A percentile compares a stretch with the other conserved stretches of the same genome.
Conservation (phyloP, 1,284 basidiomycete species). For the Exobasidium cylindrosporum region DNA sequence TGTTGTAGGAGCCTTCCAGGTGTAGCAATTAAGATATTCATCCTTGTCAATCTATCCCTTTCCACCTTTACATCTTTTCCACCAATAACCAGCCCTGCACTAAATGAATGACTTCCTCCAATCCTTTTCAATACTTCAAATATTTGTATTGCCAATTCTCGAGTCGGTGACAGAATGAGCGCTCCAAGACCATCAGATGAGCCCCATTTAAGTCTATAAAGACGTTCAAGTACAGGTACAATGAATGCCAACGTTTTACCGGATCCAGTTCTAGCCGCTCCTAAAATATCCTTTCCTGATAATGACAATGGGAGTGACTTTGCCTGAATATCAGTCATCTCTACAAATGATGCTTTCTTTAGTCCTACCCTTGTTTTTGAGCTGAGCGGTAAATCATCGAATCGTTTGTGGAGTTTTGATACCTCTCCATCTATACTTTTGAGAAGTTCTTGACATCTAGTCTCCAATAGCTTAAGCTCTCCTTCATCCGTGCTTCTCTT, state of each 20-base stretch:
- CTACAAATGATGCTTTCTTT: conserved; percentile 43
- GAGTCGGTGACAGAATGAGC: conserved; percentile 87
- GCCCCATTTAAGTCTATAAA: conserved; percentile 74
- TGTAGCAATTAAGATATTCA: conserved; percentile 97
- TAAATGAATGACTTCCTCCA: conserved; percentile 85
- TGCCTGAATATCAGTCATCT: conserved; percentile 52
- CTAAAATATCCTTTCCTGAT: conserved; percentile 60
- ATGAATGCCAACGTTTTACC: conserved; percentile 82
- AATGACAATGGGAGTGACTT: conserved; percentile 44
- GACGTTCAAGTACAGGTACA: conserved; percentile 71
- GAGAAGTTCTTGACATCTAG: conserved; percentile 21
- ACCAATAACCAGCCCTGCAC: conserved; percentile 91
- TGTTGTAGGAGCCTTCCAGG: conserved; percentile 93
- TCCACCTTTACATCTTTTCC: conserved; percentile 96
- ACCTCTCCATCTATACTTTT: conserved; percentile 8
- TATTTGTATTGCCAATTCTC: conserved; percentile 94
- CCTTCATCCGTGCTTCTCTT: conserved; percentile 41
- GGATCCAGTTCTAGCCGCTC: conserved; percentile 74
- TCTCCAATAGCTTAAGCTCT: conserved; percentile 40
- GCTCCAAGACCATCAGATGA: conserved; percentile 83
- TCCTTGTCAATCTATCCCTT: conserved; percentile 70
- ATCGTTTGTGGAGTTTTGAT: conserved; percentile 25
- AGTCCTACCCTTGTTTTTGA: conserved; percentile 33
- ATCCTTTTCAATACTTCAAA: conserved; percentile 92
- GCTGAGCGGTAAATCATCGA: conserved; percentile 46